phyloP scores from a whole-genome alignment of 177 flowering plant genomes.

The Vitis hybrid region DNA sequence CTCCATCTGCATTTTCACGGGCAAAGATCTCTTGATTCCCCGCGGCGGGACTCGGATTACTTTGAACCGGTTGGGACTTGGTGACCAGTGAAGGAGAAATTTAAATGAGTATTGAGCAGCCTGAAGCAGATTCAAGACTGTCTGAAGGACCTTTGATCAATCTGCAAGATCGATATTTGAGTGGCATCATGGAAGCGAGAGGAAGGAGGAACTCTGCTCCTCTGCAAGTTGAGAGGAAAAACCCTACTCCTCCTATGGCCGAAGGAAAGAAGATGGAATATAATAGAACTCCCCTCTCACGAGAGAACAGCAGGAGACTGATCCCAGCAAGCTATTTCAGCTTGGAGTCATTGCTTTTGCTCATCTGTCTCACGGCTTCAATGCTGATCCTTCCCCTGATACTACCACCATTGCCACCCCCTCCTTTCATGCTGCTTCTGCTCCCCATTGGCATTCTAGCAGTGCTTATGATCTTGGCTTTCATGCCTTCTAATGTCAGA shows the following conservation, averaged over 20 bases:
- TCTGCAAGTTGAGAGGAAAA: slow-evolving; percentile 3
- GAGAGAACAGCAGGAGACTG: slow-evolving; percentile 27
- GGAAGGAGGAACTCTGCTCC: slow-evolving; percentile 7
- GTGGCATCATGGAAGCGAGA: slow-evolving; percentile 21
- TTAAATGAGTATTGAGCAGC: slow-evolving; percentile 33
- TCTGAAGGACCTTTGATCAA: slow-evolving; percentile 14
- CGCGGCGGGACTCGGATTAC: too few species aligned
- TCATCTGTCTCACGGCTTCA: slow-evolving; percentile 63
- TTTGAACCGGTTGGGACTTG: not conserved
- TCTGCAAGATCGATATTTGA: slow-evolving; percentile 11
- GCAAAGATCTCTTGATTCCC: not conserved
- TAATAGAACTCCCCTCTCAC: slow-evolving; percentile 21
- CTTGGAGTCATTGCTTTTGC: slow-evolving; percentile 57
- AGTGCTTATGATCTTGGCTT: slow-evolving; percentile 72
- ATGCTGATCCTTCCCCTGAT: slow-evolving; percentile 76
- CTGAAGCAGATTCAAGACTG: slow-evolving; percentile 13
- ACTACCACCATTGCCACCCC: slow-evolving; percentile 92
- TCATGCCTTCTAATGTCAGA: slow-evolving; percentile 67
- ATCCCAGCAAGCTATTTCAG: slow-evolving; percentile 53
- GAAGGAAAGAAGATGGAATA: slow-evolving; percentile 20
- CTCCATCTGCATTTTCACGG: not conserved
- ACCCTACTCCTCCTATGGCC: not conserved
- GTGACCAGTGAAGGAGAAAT: not conserved
- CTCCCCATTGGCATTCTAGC: slow-evolving; percentile 70
- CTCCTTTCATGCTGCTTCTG: slow-evolving; percentile 80